These are phyloP conservation scores for Hypholoma fasciculare DNA, from an alignment of 768 basidiomycete genomes.

Conservation along the genomic window DNA sequence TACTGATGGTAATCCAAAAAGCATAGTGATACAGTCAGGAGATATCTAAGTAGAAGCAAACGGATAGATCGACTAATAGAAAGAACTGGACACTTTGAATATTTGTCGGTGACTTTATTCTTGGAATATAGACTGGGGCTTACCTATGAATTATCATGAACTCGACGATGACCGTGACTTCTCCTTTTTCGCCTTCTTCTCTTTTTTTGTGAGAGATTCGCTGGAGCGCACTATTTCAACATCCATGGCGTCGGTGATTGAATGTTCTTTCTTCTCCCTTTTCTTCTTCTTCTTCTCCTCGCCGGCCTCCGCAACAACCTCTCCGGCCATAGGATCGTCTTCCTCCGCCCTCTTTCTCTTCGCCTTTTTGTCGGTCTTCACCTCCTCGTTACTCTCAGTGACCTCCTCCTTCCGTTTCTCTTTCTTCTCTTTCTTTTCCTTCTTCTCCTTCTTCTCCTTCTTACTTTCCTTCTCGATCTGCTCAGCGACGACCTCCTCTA, in stretches of 20 bases:
- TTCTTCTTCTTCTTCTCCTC: conserved; percentile 22
- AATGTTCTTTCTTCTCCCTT: conserved; percentile 17
- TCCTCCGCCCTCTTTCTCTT: conserved; percentile 31
- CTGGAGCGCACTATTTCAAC: conserved; percentile 13
- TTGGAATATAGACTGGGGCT: not conserved
- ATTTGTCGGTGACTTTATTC: not conserved
- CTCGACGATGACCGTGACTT: conserved; percentile 1
- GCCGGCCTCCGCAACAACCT: conserved; percentile 12
- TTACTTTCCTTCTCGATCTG: conserved; percentile 17
- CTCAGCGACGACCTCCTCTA: conserved; percentile 10
- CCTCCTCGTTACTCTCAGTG: conserved; percentile 15
- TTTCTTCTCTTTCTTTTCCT: conserved; percentile 12
- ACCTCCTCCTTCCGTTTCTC: conserved; percentile 10
- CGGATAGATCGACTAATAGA: not conserved
- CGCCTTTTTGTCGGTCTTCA: conserved; percentile 29
- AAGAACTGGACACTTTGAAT: not conserved
- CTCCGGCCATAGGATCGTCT: conserved; percentile 8
- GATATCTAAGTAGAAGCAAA: not conserved
- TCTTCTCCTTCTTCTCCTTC: conserved; percentile 11
- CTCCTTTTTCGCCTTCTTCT: conserved; percentile 11
- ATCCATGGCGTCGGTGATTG: conserved; percentile 5
- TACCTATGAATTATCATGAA: conserved; percentile 10
- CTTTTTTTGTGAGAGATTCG: conserved; percentile 15
- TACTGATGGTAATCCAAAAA: not conserved
- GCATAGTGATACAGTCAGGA: not conserved